Percentiles rank a stretch among this genome's conserved stretches.
Conservation (phyloP, 768 basidiomycete species). For the Suillus bovinus region DNA sequence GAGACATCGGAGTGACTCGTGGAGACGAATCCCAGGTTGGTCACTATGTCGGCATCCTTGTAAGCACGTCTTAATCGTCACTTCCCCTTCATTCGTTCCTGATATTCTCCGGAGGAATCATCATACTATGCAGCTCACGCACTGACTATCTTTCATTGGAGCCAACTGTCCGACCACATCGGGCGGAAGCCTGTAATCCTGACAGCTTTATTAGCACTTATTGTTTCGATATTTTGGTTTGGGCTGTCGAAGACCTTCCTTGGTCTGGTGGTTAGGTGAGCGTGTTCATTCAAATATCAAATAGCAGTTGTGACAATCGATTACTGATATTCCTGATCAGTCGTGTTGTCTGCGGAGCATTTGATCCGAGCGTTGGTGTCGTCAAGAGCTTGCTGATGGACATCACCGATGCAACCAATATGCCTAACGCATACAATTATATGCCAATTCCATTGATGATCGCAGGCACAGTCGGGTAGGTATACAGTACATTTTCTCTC, state of each 20-base stretch:
- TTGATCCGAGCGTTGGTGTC: conserved; percentile 55
- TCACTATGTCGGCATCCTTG: conserved; percentile 50
- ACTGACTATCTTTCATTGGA: conserved; percentile 48
- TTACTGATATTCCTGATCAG: conserved; percentile 20
- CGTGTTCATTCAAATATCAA: background rate
- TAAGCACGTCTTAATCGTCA: conserved; percentile 24
- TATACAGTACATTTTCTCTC: conserved; percentile 1
- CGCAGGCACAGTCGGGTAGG: conserved; percentile 44
- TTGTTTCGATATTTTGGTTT: conserved; percentile 46
- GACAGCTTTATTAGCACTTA: conserved; percentile 43
- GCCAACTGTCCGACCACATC: conserved; percentile 47
- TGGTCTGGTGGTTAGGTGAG: conserved; percentile 18
- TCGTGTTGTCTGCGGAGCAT: conserved; percentile 45
- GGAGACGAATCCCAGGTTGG: conserved; percentile 47
- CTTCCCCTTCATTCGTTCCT: conserved; percentile 32
- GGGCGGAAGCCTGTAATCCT: conserved; percentile 50
- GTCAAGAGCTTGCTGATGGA: conserved; percentile 44
- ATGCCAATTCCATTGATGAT: conserved; percentile 51
- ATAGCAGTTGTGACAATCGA: background rate
- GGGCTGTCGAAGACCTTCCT: conserved; percentile 44
- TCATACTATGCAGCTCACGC: conserved; percentile 51
- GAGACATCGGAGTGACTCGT: conserved; percentile 36
- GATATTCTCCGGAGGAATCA: conserved; percentile 37
- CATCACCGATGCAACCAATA: conserved; percentile 36
- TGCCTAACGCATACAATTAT: conserved; percentile 50